Base-by-base conservation (phyloP, 2,329 filamentous ascomycete species). In the Colletotrichum coccodes region DNA sequence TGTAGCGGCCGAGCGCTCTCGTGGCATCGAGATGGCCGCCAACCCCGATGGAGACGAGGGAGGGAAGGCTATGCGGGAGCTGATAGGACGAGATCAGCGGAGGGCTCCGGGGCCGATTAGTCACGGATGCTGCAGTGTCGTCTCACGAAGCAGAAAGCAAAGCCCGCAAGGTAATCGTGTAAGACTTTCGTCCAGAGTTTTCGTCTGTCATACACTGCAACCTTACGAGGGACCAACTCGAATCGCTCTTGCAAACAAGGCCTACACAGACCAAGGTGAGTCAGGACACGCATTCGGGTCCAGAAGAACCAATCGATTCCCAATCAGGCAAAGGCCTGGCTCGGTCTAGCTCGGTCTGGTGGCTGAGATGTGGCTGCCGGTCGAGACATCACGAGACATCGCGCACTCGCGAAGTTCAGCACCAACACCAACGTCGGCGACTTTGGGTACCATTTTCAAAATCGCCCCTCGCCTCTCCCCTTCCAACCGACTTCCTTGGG, bases 331-430 rank as follows among this genome's bases (percentile, higher is more conserved):
- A 62, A 47, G 26, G 30, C 32, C 32, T 46, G 30, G 40, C 40
- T 58, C 53, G 53, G 53, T 42, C 36, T 52, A 28, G 38, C 34
- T 60, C 47, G 47, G 38, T 30, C 49, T 38, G 26, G 53, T 54
- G 60, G 53, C 53, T 59, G 40, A 67, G 47, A 58, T 57, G 30
- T 49, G 65, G 60, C 26, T 68, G 65, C 46, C 38, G 34, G 53
- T 47, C 40, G 49, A 47, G 49, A 34, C 34, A 56, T 61, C 34
- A 34, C n/a, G 49, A 60, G 44, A 44, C 40, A 58, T 28, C 28
- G 12, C 34, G 56, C 56, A 26, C 56, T 32, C 18, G 30, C 30
- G n/a, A 21, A n/a, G 6, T 21, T 21, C 28, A 42, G 54, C 38
- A 50, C 28, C 8, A 30, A 50, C 47, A 50, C 14, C 47, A 28